Base-by-base conservation (phyloP, 1,139 yeast genomes). In the Kluyveromyces sp. region DNA sequence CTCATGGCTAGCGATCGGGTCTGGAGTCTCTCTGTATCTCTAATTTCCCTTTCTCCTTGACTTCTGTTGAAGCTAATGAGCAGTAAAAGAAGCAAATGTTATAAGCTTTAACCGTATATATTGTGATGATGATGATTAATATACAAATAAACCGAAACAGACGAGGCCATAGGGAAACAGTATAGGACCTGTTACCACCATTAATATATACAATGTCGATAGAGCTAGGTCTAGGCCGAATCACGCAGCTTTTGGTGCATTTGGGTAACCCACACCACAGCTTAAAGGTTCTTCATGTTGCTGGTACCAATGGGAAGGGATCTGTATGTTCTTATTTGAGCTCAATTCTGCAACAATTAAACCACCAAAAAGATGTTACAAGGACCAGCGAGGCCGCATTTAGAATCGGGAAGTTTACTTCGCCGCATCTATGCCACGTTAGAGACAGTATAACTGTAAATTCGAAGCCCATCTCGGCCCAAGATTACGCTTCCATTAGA, bases 251-350 rank as follows among this genome's bases (percentile, higher is more conserved):
- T 8, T 72, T 87, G n/a, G 55, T 63, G 3, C 67, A 70, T 42
- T 65, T 88, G 33, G 88, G 88, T 0, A 75, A 78, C 56, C 96
- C 96, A 0, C 95, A 87, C 41, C 60, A 63, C 32, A 52, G 66
- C 2, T 78, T 78, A 61, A 77, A 78, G 52, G 78, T 89, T 1
- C 68, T 90, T 4, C 97, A 90, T 61, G 74, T 90, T 7, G 96
- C 96, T 0, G 97, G 97, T 0, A 90, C 97, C 4, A 90, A 90
- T 60, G 97, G 97, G 0, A 90, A 90, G 60, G 97, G 97, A 0
- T 87, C 96, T 0, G 87, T 89, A 0, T 79, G 94, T 49, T 81
- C 96, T 0, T 88, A 87, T 60, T 53, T 89, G 6, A 73, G 89
- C 3, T 77, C 88, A 27, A 72, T 83, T 6, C 66, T 87, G 58